Evolutionary conservation across 2,329 filamentous ascomycete genomes (phyloP), one percentile per base, ranked within the genome.

Genomic region (Sarocladiaceae sp.): DNA sequence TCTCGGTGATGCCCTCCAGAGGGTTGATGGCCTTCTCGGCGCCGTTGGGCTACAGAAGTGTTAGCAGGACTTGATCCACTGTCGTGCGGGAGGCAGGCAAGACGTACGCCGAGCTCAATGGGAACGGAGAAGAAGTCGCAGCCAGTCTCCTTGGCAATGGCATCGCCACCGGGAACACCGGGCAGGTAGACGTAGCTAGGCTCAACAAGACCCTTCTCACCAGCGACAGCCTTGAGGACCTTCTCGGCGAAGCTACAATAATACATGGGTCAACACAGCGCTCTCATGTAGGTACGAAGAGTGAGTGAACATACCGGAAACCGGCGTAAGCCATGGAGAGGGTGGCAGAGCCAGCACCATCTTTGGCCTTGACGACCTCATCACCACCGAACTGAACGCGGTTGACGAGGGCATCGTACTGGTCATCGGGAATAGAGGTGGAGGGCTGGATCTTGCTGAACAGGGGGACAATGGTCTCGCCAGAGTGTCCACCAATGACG

Each of bases 321-420:
- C 93, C 93, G 55, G 93, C 93, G 64, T 89, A 94, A 49, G 89
- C 89, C 89, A 95, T 95, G 58, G 88, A 95, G 45, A 95, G 78
- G 48, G 89, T 95, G 54, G 89, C 89, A 49, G 88, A 94, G 53
- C 89, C 89, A 61, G 83, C 82, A 59, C 89, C 89, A 54, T 93
- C 86, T 80, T 95, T 95, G 63, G 89, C 89, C 77, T 91, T 83
- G 66, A 95, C 89, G 51, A 95, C 89, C 73, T 95, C 89, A 57
- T 98, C 93, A 75, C 93, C 93, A 65, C 93, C 93, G 57, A 96
- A 97, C 69, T 98, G 93, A 47, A 97, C 87, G 73, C 93, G 89
- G 72, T 96, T 86, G 61, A 95, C 82, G 42, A 98, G 77, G 53
- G 80, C 85, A 60, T 91, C 88, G 58, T 95, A 85, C 76, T 95